Conservation (phyloP, 306 rosid species). For the Arachis stenosperma region DNA sequence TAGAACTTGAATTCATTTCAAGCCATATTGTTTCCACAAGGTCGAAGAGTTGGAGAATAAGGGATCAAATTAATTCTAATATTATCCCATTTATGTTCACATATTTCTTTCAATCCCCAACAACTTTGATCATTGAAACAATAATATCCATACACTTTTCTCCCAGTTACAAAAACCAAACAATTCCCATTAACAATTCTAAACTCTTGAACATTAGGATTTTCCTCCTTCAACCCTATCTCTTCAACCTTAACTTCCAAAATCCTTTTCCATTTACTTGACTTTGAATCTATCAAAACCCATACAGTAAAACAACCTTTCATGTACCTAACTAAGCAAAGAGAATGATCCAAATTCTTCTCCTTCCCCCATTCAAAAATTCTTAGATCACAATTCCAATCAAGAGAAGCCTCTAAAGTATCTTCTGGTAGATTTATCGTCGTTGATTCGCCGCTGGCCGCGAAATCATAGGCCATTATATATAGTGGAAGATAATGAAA, state of each 20-base stretch:
- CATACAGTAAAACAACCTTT: background rate
- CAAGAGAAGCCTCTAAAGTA: background rate
- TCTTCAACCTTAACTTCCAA: background rate
- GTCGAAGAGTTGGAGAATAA: background rate
- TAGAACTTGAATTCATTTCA: too few species aligned
- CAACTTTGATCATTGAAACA: background rate
- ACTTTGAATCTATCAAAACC: background rate
- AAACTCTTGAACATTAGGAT: background rate
- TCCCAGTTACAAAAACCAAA: background rate
- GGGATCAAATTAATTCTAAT: background rate
- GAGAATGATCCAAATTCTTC: background rate
- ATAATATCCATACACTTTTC: background rate
- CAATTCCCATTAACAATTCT: conserved; percentile 5
- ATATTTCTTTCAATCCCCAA: background rate
- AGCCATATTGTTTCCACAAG: background rate
- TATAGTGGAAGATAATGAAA: background rate
- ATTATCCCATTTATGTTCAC: background rate
- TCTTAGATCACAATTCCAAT: background rate
- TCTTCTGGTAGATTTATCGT: background rate
- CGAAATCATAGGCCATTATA: conserved; percentile 2
- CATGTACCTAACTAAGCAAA: background rate
- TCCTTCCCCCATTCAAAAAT: background rate
- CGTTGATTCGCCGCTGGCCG: background rate
- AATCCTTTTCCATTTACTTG: background rate
- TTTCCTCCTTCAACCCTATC: background rate